Evolutionary conservation across 2,329 filamentous ascomycete genomes (phyloP), one percentile per base, ranked within the genome.

Genomic region (Grosmannia huntii): DNA sequence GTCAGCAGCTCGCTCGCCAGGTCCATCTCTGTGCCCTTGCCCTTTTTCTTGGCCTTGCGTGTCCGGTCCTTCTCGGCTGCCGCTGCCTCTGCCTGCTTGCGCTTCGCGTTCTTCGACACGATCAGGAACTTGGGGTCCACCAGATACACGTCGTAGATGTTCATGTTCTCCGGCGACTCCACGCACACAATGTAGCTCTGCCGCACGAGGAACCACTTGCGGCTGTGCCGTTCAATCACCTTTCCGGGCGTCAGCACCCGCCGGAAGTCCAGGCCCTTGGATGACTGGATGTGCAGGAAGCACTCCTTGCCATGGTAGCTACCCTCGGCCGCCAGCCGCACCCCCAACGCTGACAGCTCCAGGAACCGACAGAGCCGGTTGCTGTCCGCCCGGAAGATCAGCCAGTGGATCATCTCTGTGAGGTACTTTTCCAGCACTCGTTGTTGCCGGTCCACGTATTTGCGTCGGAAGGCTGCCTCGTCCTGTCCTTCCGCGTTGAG

Each of bases 261-360:
- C 61, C 90, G 82, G 66, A 92, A 90, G 70, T 95, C 90, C 27
- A 95, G 78, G 3, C 90, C 91, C 68, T 95, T 95, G 19, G 87
- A 86, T 6, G 90, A 95, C 66, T 95, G 89, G 63, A 99, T 96
- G 64, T 95, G 85, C 63, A 99, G 77, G 68, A 88, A 91, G 19
- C 94, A 95, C 72, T 99, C 95, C 71, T 99, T 99, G 60, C 94
- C 95, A 68, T 99, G 94, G 66, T 96, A 97, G 65, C 91, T 95
- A 31, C 90, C 91, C 71, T 99, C 95, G 0, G 92, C 90, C 27
- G 94, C 94, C 55, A 99, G 81, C 53, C 95, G 85, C 55, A 99
- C 90, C 25, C 94, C 94, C 5, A 99, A 78, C 0, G 95, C 92
- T 23, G 94, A 99, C 10, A 99, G 76, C 69, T 99, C 94, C 2